phyloP scores from a whole-genome alignment of 306 rosid genomes.

The Quillaja saponaria region DNA sequence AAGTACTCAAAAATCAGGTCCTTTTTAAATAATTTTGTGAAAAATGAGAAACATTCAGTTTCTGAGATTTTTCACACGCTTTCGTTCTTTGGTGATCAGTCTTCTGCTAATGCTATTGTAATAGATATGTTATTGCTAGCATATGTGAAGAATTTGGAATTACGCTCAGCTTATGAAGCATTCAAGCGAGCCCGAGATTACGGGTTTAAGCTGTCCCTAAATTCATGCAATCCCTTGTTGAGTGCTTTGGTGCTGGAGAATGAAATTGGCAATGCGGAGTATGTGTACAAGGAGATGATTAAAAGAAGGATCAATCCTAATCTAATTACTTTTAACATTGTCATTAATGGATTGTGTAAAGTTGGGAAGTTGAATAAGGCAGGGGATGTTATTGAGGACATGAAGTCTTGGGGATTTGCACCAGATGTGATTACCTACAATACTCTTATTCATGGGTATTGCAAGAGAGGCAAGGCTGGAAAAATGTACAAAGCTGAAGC shows the following conservation, averaged over 20 bases:
- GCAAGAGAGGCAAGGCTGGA: slow-evolving; percentile 67
- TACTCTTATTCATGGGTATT: slow-evolving; percentile 65
- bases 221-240: slow-evolving; percentile 66
- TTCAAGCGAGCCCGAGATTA: slow-evolving; percentile 63
- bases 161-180: slow-evolving; percentile 50
- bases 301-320: slow-evolving; percentile 59
- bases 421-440: slow-evolving; percentile 74
- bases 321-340: slow-evolving; percentile 60
- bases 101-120: slow-evolving; percentile 44
- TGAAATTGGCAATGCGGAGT: slow-evolving; percentile 50
- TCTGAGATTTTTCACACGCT: slow-evolving; percentile 56
- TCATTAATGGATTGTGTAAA: slow-evolving; percentile 76
- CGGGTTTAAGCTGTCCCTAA: slow-evolving; percentile 52
- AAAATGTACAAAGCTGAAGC: slow-evolving; percentile 85
- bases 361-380: slow-evolving; percentile 86
- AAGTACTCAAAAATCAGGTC: slow-evolving; percentile 58
- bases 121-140: slow-evolving; percentile 66
- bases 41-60: slow-evolving; percentile 45
- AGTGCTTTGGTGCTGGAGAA: slow-evolving; percentile 56
- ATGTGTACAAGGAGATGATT: slow-evolving; percentile 60
- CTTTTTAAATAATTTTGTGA: slow-evolving; percentile 54
- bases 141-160: slow-evolving; percentile 48
- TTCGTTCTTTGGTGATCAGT: slow-evolving; percentile 30
- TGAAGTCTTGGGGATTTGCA: slow-evolving; percentile 70
- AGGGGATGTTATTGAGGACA: slow-evolving; percentile 62